Base-by-base conservation (phyloP, 1,284 basidiomycete genomes). In the Naganishia cerealis region DNA sequence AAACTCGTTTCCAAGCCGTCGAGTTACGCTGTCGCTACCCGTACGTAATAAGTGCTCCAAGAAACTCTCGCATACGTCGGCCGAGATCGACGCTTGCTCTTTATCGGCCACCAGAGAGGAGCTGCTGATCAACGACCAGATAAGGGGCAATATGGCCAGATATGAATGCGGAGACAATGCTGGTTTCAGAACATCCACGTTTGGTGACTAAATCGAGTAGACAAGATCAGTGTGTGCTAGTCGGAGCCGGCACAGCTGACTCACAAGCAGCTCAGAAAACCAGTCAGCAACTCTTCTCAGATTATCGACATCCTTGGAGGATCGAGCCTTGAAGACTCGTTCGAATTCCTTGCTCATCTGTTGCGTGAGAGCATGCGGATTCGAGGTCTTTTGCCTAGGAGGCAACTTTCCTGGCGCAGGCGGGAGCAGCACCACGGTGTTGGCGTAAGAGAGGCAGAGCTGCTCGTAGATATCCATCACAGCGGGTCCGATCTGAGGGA, bases 41-140 rank as follows among this genome's bases (percentile, higher is more conserved):
- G 70, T 71, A 75, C 61, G 80, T 76, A 68, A 71, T 57, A 78
- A 71, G 26, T 78, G 76, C 1, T 69, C 52, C 10, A 78, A 43
- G 66, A 81, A 73, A 3, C 77, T 71, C 18, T 57, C 56, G 12
- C 74, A 74, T n/a, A 77, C 73, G 5, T 40, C 38, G 0, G 70
- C 66, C 2, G 77, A 70, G 21, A 75, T 70, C 38, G 66, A 67
- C 8, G 73, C 74, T 39, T 59, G 43, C n/a, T 69, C 68, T 24
- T 71, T 70, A 10, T 66, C 55, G 1, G 71, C 12, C 6, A 55
- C 18, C 24, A 59, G 55, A 21, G 67, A 66, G n/a, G 56, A 63
- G 2, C 81, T 84, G 74, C 85, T 87, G 61, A 94, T 76, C 55
- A 96, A 81, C 33, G 88, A 85, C 91, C 92, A 95, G 54, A 95